Base-by-base conservation (phyloP, 805 yeast genomes). In the Candida railenensis region DNA sequence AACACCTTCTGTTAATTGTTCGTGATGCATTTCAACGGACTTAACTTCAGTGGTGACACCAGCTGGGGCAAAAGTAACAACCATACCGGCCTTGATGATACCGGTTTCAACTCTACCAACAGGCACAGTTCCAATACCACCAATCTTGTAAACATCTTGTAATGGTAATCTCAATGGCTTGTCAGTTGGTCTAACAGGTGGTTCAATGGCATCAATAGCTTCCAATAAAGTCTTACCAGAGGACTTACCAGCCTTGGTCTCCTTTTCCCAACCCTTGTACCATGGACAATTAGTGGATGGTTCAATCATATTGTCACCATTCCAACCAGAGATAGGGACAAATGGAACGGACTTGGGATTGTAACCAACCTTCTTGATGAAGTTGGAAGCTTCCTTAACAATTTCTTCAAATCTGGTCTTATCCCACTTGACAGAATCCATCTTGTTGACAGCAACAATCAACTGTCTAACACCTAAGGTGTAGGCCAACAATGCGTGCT, bases 101-200 rank as follows among this genome's bases (percentile, higher is more conserved):
- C 96, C 96, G 73, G 95, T 87, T 81, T 87, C 94, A 66, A 87
- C 90, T 80, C 94, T 85, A 66, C 95, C 96, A 78, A 85, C 89
- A 75, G 94, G 92, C 79, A 87, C 95, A 66, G 92, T 85, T 64
- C 90, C 91, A 66, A 85, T 83, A 80, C 88, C 91, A 80, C 92
- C 92, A 69, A 87, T 87, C 89, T 86, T 86, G 90, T 87, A 86
- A 65, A 87, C 89, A 80, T 87, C 95, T 77, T 85, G 89, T 70
- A 87, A 83, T 67, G 92, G 92, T 72, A 87, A 83, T 74, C 92
- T 85, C 73, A 87, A 87, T 65, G 92, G 88, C 83, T 85, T 85
- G 74, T 83, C 87, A 66, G 85, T 77, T 69, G 92, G 92, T 74
- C 92, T 85, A 63, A 73, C 51, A 56, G 90, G 89, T 67, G 87